Evolutionary conservation across 2,329 filamentous ascomycete species (phyloP), one percentile per base, ranked within the genome.

Genomic region (Microdochium paspali): DNA sequence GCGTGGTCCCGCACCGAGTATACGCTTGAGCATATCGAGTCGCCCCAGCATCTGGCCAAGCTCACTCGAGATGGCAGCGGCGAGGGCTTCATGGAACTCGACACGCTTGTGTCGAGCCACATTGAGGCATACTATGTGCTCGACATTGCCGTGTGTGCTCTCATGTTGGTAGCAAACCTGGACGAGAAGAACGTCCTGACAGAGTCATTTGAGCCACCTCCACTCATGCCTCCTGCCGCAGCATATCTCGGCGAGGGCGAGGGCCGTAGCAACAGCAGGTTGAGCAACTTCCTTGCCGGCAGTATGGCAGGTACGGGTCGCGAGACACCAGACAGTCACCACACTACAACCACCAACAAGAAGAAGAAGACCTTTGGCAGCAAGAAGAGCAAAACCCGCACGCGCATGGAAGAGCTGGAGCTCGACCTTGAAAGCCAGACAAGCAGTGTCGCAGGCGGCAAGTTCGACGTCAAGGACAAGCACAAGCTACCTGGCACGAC

Each of bases 351-450:
- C n/a, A n/a, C n/a, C n/a, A 12, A 45, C 20, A 63, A 60, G 46
- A 61, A 56, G 32, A 58, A 61, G 46, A 52, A 24, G 44, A 44
- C 43, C n/a, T n/a, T n/a, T n/a, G n/a, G n/a, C n/a, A n/a, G n/a
- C 52, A 50, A 61, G 28, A 58, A 59, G 49, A 58, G 56, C 51
- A 49, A 48, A 42, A 65, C 62, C 54, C 60, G 62, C 47, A 61
- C 61, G 30, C 71, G 68, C 53, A 70, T 77, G 58, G 76, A 82
- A 53, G 72, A 76, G 54, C 76, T 82, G 49, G 80, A 79, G 60
- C 64, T 83, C 31, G 80, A 84, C 53, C 60, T 84, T 4, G 80
- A 83, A 63, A 84, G 79, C 58, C 80, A 84, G 61, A 66, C 69
- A 6, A 71, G 69, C 46, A 74, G 71, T 52, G 56, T 70, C 15